Evolutionary conservation across 2,329 filamentous ascomycete genomes (phyloP).

Genomic region (Plenodomus biglobosus): DNA sequence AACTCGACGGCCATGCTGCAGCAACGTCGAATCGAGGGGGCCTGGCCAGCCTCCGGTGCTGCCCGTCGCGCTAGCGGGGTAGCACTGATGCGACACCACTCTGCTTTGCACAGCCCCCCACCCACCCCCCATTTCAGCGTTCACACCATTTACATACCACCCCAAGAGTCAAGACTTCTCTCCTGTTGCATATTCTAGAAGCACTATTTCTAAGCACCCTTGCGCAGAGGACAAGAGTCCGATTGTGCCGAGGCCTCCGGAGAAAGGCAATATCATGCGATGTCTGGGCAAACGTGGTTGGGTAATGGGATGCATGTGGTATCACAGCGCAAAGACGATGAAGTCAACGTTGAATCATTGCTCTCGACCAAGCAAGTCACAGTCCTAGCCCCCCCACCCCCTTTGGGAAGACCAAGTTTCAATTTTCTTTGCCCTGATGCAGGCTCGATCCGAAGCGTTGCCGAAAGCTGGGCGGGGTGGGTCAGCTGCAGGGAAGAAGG

Average conservation of each 20-base stretch:
- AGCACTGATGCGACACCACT: background rate
- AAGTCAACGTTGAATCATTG: background rate
- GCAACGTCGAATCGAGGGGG: background rate
- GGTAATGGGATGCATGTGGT: too few species aligned
- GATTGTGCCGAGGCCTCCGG: background rate
- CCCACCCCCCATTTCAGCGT: too few species aligned
- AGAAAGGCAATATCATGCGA: background rate
- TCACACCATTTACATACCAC: background rate
- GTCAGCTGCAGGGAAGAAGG: background rate
- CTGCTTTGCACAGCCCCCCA: background rate
- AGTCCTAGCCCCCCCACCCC: too few species aligned
- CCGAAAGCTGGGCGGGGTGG: background rate
- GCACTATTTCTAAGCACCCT: background rate
- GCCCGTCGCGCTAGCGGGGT: conserved; percentile 1
- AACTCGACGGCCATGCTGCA: background rate
- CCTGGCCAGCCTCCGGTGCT: background rate
- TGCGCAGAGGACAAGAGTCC: background rate
- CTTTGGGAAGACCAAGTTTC: too few species aligned
- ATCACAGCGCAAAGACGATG: background rate
- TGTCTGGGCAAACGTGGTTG: too few species aligned
- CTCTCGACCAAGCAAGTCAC: too few species aligned
- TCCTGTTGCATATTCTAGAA: background rate
- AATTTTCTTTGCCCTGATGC: background rate
- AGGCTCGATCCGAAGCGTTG: background rate
- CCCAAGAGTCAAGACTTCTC: background rate